These are phyloP conservation scores for Amanita muscaria DNA, from an alignment of 768 basidiomycete genomes.

Conservation along the genomic window DNA sequence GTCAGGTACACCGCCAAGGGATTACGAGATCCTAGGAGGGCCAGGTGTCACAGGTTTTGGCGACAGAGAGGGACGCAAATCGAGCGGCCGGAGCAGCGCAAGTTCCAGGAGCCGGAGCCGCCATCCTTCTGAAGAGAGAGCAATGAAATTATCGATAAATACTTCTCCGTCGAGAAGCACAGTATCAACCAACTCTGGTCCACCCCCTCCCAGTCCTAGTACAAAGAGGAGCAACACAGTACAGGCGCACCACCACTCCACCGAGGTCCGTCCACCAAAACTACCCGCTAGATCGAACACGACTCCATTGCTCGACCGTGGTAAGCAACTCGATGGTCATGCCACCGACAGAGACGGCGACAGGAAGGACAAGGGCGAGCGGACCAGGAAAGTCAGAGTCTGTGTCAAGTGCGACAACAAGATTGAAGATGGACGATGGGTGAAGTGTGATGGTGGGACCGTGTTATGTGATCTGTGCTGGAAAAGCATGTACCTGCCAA, in stretches of 20 bases:
- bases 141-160: slow-evolving; percentile 6
- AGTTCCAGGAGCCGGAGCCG: slow-evolving; percentile 21
- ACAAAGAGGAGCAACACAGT: slow-evolving; percentile 43
- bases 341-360: slow-evolving; percentile 15
- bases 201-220: slow-evolving; percentile 8
- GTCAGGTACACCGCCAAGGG: slow-evolving; percentile 30
- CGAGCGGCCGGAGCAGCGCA: slow-evolving; percentile 21
- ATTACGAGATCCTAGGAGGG: slow-evolving; percentile 30
- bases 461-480: slow-evolving; percentile 87
- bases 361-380: slow-evolving; percentile 15
- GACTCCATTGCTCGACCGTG: slow-evolving; percentile 22
- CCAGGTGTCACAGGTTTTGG: slow-evolving; percentile 24
- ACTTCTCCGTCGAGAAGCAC: no score
- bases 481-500: slow-evolving; percentile 95
- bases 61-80: slow-evolving; percentile 20
- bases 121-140: slow-evolving; percentile 26
- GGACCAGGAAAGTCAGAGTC: slow-evolving; percentile 28
- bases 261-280: slow-evolving; percentile 41
- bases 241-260: slow-evolving; percentile 32
- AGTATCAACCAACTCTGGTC: neutral
- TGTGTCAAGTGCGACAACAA: slow-evolving; percentile 63
- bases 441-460: slow-evolving; percentile 62
- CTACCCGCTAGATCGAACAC: slow-evolving; percentile 50
- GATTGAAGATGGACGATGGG: slow-evolving; percentile 80
- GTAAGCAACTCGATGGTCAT: slow-evolving; percentile 6